phyloP scores from a whole-genome alignment of 352 stramenopile genomes.

The Aphanomyces astaci region DNA sequence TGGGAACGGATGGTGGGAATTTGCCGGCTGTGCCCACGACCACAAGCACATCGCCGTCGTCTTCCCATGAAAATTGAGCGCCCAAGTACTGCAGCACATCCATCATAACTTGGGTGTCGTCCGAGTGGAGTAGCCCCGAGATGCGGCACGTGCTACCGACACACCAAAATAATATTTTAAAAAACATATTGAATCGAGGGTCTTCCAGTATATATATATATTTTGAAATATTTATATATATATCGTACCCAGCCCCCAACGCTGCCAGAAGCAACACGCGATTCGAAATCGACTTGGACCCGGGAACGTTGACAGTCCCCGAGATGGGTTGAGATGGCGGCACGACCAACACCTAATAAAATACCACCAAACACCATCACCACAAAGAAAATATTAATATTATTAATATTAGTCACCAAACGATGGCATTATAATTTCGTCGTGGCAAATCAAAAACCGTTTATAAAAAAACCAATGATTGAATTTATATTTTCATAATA shows the following conservation, averaged over 20 bases:
- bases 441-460: no score
- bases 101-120: constrained; percentile 98
- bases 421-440: no score
- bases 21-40: constrained; percentile 67
- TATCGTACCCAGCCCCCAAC: constrained; percentile 80
- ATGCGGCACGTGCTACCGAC: constrained; percentile 42
- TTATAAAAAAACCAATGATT: no score
- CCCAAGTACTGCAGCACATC: constrained; percentile 90
- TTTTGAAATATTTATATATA: no score
- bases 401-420: no score
- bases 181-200: no score
- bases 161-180: constrained; percentile 28
- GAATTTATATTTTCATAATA: no score
- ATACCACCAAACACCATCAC: no score
- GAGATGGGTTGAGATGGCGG: constrained; percentile 5
- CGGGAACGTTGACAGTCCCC: constrained; percentile 83
- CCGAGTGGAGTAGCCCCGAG: constrained; percentile 91
- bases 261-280: constrained; percentile 93
- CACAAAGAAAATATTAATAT: no score
- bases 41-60: constrained; percentile 61
- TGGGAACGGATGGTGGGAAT: constrained; percentile 41
- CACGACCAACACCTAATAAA: constrained; percentile 3
- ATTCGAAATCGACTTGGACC: constrained; percentile 98
- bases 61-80: constrained; percentile 72
- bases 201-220: no score